phyloP scores from a whole-genome alignment of 805 yeast genomes.

The Wickerhamomyces bisporus region DNA sequence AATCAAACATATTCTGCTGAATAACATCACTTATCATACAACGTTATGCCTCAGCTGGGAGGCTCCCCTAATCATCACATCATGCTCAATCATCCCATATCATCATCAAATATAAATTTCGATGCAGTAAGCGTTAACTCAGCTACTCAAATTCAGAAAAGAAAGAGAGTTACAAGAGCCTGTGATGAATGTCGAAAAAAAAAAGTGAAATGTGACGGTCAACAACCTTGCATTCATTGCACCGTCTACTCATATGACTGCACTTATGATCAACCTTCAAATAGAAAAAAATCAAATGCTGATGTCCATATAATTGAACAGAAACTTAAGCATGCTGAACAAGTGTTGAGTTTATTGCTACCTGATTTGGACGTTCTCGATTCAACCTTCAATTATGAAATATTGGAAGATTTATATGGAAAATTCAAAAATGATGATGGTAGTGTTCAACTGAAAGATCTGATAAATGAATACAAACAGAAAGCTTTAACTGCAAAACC shows the following conservation, averaged over 20 bases:
- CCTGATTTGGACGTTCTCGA: slow-evolving; percentile 36
- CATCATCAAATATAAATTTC: no score
- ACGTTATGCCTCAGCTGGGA: no score
- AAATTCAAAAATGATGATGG: slow-evolving; percentile 2
- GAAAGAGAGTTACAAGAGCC: slow-evolving; percentile 67
- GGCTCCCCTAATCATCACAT: no score
- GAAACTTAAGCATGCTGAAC: slow-evolving; percentile 30
- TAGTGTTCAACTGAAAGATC: slow-evolving; percentile 4
- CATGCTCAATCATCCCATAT: background rate
- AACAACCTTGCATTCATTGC: slow-evolving; percentile 75
- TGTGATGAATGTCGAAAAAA: slow-evolving; percentile 72
- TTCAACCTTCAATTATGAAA: slow-evolving; percentile 24
- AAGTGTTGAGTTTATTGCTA: slow-evolving; percentile 28
- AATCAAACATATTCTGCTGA: no score
- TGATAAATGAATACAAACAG: slow-evolving; percentile 9
- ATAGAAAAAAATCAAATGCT: slow-evolving; percentile 37
- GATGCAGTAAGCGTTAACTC: no score
- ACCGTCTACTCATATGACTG: slow-evolving; percentile 78
- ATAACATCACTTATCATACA: no score
- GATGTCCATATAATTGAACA: slow-evolving; percentile 30
- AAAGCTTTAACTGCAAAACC: slow-evolving; percentile 2
- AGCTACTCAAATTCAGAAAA: slow-evolving; percentile 31
- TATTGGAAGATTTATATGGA: slow-evolving; percentile 16
- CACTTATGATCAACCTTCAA: slow-evolving; percentile 61
- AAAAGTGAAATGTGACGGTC: slow-evolving; percentile 77